phyloP scores from a whole-genome alignment of 352 stramenopile species.

The Globisporangium cystogenes region DNA sequence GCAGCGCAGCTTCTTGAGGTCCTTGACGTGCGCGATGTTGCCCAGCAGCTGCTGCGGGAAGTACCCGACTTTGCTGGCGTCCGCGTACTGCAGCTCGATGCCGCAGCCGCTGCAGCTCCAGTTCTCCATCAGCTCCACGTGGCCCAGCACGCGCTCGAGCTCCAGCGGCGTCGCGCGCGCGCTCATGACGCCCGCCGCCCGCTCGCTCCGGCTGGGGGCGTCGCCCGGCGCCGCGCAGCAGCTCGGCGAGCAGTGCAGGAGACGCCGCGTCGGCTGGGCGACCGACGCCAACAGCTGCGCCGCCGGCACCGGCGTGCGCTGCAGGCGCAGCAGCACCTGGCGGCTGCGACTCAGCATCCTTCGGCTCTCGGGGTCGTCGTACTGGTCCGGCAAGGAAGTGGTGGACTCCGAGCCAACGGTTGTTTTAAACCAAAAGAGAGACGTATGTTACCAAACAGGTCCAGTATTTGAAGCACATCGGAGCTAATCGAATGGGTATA shows the following conservation, averaged over 20 bases:
- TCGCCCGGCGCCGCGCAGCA: conserved; percentile 12
- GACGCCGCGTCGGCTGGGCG: background rate
- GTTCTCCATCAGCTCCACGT: conserved; percentile 80
- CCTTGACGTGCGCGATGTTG: conserved; percentile 56
- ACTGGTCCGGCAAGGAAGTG: background rate
- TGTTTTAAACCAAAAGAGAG: background rate
- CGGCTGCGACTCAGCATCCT: conserved; percentile 6
- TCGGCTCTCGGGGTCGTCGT: too few species aligned
- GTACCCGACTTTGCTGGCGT: conserved; percentile 59
- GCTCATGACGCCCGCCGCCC: background rate
- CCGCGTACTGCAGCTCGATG: conserved; percentile 70
- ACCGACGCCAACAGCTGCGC: background rate
- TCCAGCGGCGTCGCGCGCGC: conserved; percentile 19
- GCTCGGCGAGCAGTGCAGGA: conserved; percentile 11
- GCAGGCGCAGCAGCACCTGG: conserved; percentile 4
- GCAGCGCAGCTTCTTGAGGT: conserved; percentile 76
- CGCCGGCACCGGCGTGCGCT: conserved; percentile 1
- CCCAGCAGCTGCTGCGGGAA: conserved; percentile 57
- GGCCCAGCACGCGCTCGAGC: conserved; percentile 56
- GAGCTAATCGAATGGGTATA: too few species aligned
- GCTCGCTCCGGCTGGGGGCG: background rate
- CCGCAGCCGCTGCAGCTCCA: conserved; percentile 80
- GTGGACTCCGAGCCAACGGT: background rate
- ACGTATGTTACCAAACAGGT: too few species aligned
- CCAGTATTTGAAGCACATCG: too few species aligned